These are phyloP conservation scores for Ophidiomyces ophidiicola DNA, from an alignment of 2,329 filamentous ascomycete species.

Conservation along the genomic window DNA sequence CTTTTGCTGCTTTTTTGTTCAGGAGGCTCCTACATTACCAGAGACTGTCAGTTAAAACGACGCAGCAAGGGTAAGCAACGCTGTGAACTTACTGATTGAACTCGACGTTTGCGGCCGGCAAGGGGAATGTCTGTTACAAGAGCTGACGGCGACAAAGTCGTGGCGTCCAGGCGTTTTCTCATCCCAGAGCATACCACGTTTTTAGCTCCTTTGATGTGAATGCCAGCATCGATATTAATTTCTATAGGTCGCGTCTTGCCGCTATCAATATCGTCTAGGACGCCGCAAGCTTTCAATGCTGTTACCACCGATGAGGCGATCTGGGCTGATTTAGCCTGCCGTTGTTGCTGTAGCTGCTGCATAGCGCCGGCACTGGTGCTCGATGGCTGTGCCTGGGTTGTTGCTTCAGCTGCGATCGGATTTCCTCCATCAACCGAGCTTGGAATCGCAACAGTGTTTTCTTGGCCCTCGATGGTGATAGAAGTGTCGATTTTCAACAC, in stretches of 20 bases:
- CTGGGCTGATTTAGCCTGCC: constrained; percentile 20
- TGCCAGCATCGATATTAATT: constrained; percentile 22
- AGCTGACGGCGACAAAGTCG: not conserved
- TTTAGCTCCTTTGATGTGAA: constrained; percentile 21
- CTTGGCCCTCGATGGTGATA: constrained; percentile 25
- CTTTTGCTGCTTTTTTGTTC: constrained; percentile 1
- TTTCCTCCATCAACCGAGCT: constrained; percentile 7
- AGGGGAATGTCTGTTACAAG: not conserved
- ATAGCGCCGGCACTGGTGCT: constrained; percentile 4
- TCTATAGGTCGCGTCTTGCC: constrained; percentile 16
- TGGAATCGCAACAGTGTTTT: constrained; percentile 24
- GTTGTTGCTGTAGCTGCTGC: constrained; percentile 17
- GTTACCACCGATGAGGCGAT: constrained; percentile 20
- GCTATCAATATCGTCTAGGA: constrained; percentile 13
- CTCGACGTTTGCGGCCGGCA: constrained; percentile 10
- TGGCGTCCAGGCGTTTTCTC: not conserved
- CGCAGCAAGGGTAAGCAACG: no score
- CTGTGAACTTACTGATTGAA: constrained; percentile 13
- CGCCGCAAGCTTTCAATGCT: constrained; percentile 17
- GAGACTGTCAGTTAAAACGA: no score
- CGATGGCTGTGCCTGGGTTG: constrained; percentile 6
- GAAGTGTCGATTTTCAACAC: constrained; percentile 28
- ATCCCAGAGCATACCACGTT: constrained; percentile 21
- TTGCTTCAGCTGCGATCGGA: constrained; percentile 1
- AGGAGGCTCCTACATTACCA: constrained; percentile 1